Conservation (phyloP, 2,329 filamentous ascomycete genomes). For the Aspergillus versicolor region DNA sequence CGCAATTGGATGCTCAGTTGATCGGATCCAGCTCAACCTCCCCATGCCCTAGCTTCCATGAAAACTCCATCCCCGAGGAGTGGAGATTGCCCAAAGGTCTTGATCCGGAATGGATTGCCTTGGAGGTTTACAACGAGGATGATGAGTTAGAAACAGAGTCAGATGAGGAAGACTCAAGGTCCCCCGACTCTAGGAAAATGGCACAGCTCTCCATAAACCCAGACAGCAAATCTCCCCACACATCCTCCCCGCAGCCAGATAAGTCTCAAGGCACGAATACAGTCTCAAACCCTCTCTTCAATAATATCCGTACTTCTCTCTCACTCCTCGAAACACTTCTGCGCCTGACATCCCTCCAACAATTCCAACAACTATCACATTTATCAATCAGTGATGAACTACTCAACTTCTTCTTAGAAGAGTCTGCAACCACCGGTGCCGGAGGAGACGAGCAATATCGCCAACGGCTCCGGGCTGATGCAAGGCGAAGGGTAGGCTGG, state of each 20-base stretch:
- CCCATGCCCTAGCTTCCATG: slow-evolving; percentile 23
- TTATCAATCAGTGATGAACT: slow-evolving; percentile 88
- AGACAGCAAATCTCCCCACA: slow-evolving; percentile 25
- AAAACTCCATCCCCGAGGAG: slow-evolving; percentile 37
- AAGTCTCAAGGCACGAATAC: slow-evolving; percentile 24
- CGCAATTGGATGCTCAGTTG: slow-evolving; percentile 40
- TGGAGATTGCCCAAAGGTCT: slow-evolving; percentile 71
- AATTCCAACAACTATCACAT: slow-evolving; percentile 87
- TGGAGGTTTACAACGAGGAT: slow-evolving; percentile 75
- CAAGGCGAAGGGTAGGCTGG: slow-evolving; percentile 63
- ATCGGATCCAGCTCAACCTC: slow-evolving; percentile 16
- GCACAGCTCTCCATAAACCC: slow-evolving; percentile 48
- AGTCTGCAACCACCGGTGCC: slow-evolving; percentile 65
- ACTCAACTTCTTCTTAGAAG: slow-evolving; percentile 79
- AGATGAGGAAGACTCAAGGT: slow-evolving; percentile 34
- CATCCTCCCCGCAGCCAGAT: slow-evolving; percentile 22
- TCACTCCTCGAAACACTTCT: slow-evolving; percentile 88
- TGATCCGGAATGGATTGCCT: slow-evolving; percentile 86
- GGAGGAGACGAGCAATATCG: slow-evolving; percentile 62
- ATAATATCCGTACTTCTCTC: slow-evolving; percentile 62
- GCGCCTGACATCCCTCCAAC: slow-evolving; percentile 80
- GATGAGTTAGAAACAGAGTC: slow-evolving; percentile 57
- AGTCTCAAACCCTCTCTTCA: slow-evolving; percentile 50
- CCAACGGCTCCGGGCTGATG: slow-evolving; percentile 59
- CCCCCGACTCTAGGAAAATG: slow-evolving; percentile 44